Conservation (phyloP, 208 protist species). For the Trypanosoma congolense region DNA sequence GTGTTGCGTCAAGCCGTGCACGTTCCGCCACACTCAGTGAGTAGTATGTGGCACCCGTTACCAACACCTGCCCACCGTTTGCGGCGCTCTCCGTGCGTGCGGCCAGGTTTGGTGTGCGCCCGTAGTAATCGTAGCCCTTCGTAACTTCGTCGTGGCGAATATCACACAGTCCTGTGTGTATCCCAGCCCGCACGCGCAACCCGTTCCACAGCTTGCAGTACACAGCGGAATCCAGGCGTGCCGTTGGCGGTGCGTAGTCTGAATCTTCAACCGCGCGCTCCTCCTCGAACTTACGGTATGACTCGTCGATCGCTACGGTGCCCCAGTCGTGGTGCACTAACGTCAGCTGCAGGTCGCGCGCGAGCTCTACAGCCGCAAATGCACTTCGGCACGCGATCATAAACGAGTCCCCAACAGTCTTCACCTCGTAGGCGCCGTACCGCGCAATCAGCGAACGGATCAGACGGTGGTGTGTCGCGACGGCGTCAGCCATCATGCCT, state of each 20-base stretch:
- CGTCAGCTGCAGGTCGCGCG: constrained; percentile 36
- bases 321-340: constrained; percentile 49
- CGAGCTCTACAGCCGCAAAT: constrained; percentile 30
- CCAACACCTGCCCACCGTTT: constrained; percentile 6
- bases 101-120: constrained; percentile 1
- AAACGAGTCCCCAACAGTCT: constrained; percentile 81
- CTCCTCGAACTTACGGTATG: constrained; percentile 42
- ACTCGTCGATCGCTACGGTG: constrained; percentile 26
- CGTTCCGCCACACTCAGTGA: constrained; percentile 1
- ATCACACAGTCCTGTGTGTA: constrained; percentile 26
- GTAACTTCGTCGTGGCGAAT: constrained; percentile 6
- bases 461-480: constrained; percentile 52
- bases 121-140: constrained; percentile 9
- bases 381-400: constrained; percentile 23
- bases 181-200: constrained; percentile 46
- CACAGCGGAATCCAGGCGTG: constrained; percentile 19
- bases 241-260: constrained; percentile 20
- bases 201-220: constrained; percentile 31
- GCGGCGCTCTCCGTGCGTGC: constrained; percentile 4
- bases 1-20: constrained; percentile 2
- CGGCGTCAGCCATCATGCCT: constrained; percentile 45
- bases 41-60: constrained; percentile 1
- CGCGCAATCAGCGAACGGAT: constrained; percentile 49
- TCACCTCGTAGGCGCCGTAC: constrained; percentile 75
- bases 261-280: constrained; percentile 3